Percentiles rank a stretch among this genome's conserved stretches.
phyloP scores from a whole-genome alignment of 2,329 filamentous ascomycete species.

The Colletotrichum navitas region DNA sequence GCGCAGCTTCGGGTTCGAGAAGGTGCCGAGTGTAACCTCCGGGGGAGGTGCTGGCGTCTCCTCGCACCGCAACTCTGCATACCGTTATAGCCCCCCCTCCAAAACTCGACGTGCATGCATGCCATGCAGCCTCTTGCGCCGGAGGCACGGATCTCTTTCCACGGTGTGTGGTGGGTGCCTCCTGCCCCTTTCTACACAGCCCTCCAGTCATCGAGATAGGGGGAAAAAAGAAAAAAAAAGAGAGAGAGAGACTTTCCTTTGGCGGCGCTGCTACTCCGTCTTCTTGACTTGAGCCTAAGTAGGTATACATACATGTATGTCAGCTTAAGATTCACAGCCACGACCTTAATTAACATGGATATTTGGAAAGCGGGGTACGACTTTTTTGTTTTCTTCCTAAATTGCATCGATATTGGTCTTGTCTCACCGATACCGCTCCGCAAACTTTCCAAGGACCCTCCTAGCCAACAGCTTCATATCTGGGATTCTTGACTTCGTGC shows the following conservation, averaged over 20 bases:
- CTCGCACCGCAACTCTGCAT: neutral
- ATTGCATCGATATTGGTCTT: neutral
- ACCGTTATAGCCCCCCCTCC: neutral
- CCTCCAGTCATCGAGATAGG: neutral
- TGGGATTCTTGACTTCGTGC: neutral
- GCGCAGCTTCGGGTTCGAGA: constrained; percentile 4
- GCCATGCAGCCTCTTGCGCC: constrained; percentile 11
- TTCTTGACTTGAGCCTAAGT: neutral
- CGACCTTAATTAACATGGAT: too few relatives aligned
- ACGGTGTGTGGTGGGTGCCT: constrained; percentile 9
- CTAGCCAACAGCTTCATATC: neutral
- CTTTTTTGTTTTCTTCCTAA: too few relatives aligned
- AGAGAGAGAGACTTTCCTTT: neutral
- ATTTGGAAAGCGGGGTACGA: neutral
- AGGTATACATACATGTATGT: neutral
- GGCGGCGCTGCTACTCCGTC: neutral
- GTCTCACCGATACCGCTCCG: neutral
- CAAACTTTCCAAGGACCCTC: neutral
- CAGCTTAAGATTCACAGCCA: neutral
- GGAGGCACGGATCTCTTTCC: constrained; percentile 38
- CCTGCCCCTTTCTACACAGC: neutral
- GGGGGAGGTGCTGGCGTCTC: constrained; percentile 18
- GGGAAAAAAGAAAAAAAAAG: neutral
- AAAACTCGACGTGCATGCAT: constrained; percentile 23
- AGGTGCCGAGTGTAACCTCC: constrained; percentile 40